A percentile compares a stretch with the other conserved stretches of the same genome.
Evolutionary conservation across 371 early-diverging fungal species (phyloP).

Genomic region (Mortierella sp.): DNA sequence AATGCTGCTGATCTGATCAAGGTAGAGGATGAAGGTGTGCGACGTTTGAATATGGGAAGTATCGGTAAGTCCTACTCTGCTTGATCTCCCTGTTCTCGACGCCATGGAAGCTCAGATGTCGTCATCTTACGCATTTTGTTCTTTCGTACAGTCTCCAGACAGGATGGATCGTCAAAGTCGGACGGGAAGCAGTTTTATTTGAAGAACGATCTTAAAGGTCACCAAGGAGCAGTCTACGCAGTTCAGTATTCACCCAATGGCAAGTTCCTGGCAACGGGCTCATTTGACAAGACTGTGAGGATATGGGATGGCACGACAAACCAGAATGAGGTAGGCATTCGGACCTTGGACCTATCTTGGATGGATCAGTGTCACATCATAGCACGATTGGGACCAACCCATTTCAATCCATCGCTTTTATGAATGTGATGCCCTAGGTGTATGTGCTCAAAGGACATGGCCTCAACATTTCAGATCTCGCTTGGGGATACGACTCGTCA

Average conservation of each 20-base stretch:
- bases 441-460: constrained; percentile 73
- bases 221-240: constrained; percentile 87
- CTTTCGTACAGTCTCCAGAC: constrained; percentile 32
- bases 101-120: background rate
- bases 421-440: constrained; percentile 4
- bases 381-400: too few species aligned
- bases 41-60: constrained; percentile 46
- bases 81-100: constrained; percentile 3
- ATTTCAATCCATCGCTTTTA: background rate
- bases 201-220: constrained; percentile 78
- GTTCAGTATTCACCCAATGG: constrained; percentile 88
- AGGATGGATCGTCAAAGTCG: constrained; percentile 45
- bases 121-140: background rate
- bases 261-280: constrained; percentile 83
- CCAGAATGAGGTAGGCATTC: constrained; percentile 71
- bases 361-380: too few species aligned
- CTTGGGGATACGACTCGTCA: constrained; percentile 80
- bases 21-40: constrained; percentile 45
- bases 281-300: constrained; percentile 91
- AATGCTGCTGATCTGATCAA: constrained; percentile 37
- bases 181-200: constrained; percentile 60
- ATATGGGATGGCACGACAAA: constrained; percentile 85
- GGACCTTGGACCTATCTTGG: too few species aligned
- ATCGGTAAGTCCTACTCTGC: constrained; percentile 33
- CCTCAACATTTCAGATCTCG: constrained; percentile 85